A percentile compares a stretch with the other conserved stretches of the same genome.
Conservation (phyloP, 1,284 basidiomycete species). For the Sanghuangporus baumii region DNA sequence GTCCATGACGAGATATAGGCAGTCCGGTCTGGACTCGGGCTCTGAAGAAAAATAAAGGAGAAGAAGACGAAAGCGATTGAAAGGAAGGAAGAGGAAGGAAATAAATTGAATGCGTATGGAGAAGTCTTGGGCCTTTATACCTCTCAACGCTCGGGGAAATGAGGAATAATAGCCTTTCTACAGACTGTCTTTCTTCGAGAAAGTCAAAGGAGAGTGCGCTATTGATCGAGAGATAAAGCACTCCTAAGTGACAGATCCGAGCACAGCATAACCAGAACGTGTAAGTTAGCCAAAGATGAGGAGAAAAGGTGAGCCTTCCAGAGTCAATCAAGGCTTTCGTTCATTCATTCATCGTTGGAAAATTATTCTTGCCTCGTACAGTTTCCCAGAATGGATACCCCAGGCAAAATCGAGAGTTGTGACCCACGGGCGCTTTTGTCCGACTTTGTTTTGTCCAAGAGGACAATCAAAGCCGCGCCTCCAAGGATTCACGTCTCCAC, state of each 20-base stretch:
- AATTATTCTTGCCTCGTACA: background rate
- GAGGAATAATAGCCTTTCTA: background rate
- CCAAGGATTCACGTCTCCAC: background rate
- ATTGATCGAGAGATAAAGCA: background rate
- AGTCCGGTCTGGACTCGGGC: background rate
- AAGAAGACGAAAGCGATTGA: background rate
- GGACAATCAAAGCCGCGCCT: constrained; percentile 1
- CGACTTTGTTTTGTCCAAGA: background rate
- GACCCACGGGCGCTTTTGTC: background rate
- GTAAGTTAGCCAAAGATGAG: background rate
- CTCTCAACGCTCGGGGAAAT: background rate
- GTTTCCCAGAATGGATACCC: background rate
- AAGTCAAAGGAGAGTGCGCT: background rate
- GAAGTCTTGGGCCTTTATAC: background rate
- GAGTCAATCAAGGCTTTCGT: background rate
- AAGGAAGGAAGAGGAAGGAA: background rate
- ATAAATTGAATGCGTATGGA: background rate
- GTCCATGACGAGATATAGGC: background rate
- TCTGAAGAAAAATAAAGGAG: background rate
- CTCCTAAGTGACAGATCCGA: background rate
- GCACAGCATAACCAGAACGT: background rate
- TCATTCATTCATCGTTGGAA: background rate
- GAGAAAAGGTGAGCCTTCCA: background rate
- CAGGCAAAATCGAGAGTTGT: background rate
- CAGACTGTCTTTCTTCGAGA: background rate